These are phyloP conservation scores for Claviceps sp. DNA, from an alignment of 2,329 filamentous ascomycete species.

Conservation along the genomic window DNA sequence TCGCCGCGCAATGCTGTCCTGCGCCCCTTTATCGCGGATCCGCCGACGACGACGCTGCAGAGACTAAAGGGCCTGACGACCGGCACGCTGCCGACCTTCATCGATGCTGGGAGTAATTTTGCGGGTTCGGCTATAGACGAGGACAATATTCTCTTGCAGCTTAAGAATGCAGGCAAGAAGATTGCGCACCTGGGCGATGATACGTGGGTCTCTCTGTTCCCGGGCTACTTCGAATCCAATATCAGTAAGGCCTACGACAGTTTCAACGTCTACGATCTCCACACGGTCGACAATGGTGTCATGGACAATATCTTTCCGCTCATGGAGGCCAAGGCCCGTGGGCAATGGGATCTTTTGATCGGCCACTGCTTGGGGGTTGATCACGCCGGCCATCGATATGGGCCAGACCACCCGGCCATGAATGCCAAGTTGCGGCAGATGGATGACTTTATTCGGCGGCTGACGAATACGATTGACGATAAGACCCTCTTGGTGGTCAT, in stretches of 20 bases:
- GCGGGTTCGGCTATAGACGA: slow-evolving; percentile 91
- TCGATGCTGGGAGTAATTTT: slow-evolving; percentile 91
- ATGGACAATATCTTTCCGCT: slow-evolving; percentile 82
- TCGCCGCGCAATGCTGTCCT: slow-evolving; percentile 75
- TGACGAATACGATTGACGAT: slow-evolving; percentile 64
- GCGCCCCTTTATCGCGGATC: slow-evolving; percentile 90
- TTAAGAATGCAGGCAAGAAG: slow-evolving; percentile 51
- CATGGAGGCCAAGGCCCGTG: slow-evolving; percentile 48
- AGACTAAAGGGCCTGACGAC: slow-evolving; percentile 88
- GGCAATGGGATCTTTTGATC: slow-evolving; percentile 85
- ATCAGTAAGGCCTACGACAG: slow-evolving; percentile 87
- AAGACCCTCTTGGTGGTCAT: slow-evolving; percentile 84
- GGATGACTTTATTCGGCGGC: slow-evolving; percentile 61
- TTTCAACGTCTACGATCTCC: slow-evolving; percentile 95
- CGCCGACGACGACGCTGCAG: slow-evolving; percentile 86
- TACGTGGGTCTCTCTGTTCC: slow-evolving; percentile 90
- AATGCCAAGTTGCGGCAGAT: slow-evolving; percentile 81
- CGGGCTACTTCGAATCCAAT: slow-evolving; percentile 78
- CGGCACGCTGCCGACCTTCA: slow-evolving; percentile 85
- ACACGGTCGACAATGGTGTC: slow-evolving; percentile 93
- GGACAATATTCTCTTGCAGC: slow-evolving; percentile 61
- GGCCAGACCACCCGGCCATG: slow-evolving; percentile 88
- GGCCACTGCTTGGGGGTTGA: slow-evolving; percentile 92
- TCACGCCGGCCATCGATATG: slow-evolving; percentile 92
- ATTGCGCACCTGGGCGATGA: slow-evolving; percentile 95